Evolutionary conservation across 2,329 filamentous ascomycete species (phyloP), one percentile per base, ranked within the genome.

Genomic region (Ophiostoma pallidulum): DNA sequence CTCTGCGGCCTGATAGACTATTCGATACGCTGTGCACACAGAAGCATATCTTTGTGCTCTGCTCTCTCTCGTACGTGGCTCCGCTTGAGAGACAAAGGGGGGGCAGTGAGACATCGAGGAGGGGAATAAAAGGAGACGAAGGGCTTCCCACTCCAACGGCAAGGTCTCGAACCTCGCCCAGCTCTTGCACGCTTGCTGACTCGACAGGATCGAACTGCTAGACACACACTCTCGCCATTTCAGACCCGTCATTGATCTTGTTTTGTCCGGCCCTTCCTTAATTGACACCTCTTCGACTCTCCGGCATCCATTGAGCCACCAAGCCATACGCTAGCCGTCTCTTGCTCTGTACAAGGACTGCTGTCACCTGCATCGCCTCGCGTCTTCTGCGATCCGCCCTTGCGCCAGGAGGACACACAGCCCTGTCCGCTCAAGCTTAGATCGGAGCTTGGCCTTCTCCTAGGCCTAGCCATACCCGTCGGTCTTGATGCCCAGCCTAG

Each of bases 401-500:
- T 28, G 24, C 24, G 24, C 24, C 24, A 5, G 24, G 6, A 35
- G 22, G n/a, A 26, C 32, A 18, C n/a, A n/a, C 32, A 10, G 22
- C 14, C 37, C 33, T 28, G 24, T 31, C 33, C 10, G 33, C 16
- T 45, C 22, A 14, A 44, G 19, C 13, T 12, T 35, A 18, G 40
- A 39, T 28, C 28, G 10, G 46, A 43, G 33, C 40, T 48, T 18
- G 26, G 24, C 44, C 31, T 45, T 32, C n/a, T 16, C 13, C 35
- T 26, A 41, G 39, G 20, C 40, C 40, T 10, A 38, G 35, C 43
- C 31, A 22, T 19, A 3, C 14, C 24, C 18, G 28, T 36, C 49
- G 43, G 48, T 48, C 56, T 59, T 62, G 53, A 97, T 98, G 92
- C 92, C 90, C 82, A 86, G 80, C 68, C 79, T 96, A 74, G 88